phyloP scores from a whole-genome alignment of 768 basidiomycete genomes.

The Leccinum boreale region DNA sequence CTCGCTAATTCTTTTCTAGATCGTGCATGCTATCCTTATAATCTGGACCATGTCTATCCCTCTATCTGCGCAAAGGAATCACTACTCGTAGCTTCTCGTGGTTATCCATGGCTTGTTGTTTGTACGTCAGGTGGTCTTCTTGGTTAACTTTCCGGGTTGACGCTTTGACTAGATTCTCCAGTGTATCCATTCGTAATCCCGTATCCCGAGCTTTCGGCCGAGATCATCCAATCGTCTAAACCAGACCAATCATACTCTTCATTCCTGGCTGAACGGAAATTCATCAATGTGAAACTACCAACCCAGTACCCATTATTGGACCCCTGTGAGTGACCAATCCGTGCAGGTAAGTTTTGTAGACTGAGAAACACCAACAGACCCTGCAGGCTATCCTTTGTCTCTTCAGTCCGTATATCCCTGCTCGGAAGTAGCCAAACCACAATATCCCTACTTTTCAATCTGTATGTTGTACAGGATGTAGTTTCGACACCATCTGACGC shows the following conservation, averaged over 20 bases:
- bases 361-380: conserved; percentile 7
- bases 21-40: conserved; percentile 39
- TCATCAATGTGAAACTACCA: conserved; percentile 13
- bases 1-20: conserved; percentile 24
- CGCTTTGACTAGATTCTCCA: conserved; percentile 16
- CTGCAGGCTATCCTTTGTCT: conserved; percentile 28
- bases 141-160: not conserved
- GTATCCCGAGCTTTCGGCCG: conserved; percentile 9
- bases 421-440: not conserved
- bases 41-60: conserved; percentile 38
- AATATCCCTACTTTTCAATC: conserved; percentile 23
- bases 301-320: conserved; percentile 26
- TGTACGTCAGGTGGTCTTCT: conserved; percentile 28
- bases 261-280: not conserved
- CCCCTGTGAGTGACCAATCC: conserved; percentile 31
- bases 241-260: not conserved
- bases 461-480: conserved; percentile 17
- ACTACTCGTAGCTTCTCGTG: conserved; percentile 9
- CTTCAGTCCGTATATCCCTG: conserved; percentile 24
- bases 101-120: conserved; percentile 37
- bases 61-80: not conserved
- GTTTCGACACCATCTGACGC: not conserved
- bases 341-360: not conserved
- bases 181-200: conserved; percentile 22
- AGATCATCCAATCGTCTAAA: conserved; percentile 3